A percentile compares a stretch with the other conserved stretches of the same genome.
phyloP scores from a whole-genome alignment of 805 yeast species.

The Huiozyma naganishii region DNA sequence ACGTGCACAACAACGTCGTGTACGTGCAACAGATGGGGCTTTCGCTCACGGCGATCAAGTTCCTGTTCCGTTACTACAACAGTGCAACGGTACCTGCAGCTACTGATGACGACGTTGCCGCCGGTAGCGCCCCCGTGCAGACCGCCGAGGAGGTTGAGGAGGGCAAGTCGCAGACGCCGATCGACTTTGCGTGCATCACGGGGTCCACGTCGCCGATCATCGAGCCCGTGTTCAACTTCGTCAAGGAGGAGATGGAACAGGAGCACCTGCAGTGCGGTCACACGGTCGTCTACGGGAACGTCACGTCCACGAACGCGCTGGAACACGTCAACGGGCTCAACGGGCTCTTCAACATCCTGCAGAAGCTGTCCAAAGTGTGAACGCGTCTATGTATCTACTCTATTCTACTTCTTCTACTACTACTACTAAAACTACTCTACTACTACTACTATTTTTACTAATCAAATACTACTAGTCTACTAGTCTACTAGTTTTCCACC shows the following conservation, averaged over 20 bases:
- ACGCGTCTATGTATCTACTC: not conserved
- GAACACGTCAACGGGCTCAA: slow-evolving; percentile 60
- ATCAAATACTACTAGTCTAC: too few relatives aligned
- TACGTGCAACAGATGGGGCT: slow-evolving; percentile 59
- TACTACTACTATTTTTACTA: too few relatives aligned
- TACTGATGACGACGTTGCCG: not conserved
- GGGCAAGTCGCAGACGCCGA: slow-evolving; percentile 12
- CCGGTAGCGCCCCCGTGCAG: not conserved
- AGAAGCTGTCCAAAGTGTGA: slow-evolving; percentile 3
- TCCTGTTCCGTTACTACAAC: slow-evolving; percentile 34
- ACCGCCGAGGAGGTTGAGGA: not conserved
- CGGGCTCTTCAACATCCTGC: slow-evolving; percentile 47
- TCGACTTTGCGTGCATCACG: slow-evolving; percentile 42
- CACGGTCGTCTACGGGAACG: slow-evolving; percentile 50
- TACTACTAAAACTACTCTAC: too few relatives aligned
- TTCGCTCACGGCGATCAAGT: slow-evolving; percentile 44
- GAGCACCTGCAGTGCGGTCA: slow-evolving; percentile 35
- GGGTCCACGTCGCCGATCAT: slow-evolving; percentile 60
- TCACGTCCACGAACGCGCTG: slow-evolving; percentile 44
- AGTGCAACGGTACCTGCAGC: slow-evolving; percentile 11
- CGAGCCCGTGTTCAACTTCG: slow-evolving; percentile 52
- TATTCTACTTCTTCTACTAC: too few relatives aligned
- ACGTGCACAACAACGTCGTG: slow-evolving; percentile 54
- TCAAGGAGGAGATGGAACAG: slow-evolving; percentile 31
- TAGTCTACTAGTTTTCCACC: too few relatives aligned